Conservation (phyloP, 768 basidiomycete genomes). For the Lactifluus pinguis region DNA sequence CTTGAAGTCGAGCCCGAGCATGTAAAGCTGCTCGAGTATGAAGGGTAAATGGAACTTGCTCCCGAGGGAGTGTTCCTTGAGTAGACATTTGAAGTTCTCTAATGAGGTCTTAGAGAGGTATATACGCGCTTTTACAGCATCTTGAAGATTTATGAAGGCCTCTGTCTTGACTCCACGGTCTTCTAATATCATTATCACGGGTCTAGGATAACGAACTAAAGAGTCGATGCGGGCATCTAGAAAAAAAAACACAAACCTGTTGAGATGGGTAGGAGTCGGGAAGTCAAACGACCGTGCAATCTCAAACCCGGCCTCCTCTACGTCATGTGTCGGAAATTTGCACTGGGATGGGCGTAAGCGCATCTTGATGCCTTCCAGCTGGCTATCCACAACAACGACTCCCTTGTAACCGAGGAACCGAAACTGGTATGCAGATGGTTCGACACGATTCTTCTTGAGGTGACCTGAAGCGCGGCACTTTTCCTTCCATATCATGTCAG, state of each 20-base stretch:
- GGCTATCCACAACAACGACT: neutral
- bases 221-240: neutral
- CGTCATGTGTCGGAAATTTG: slow-evolving; percentile 51
- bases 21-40: slow-evolving; percentile 40
- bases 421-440: neutral
- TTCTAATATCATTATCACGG: slow-evolving; percentile 71
- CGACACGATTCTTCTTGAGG: neutral
- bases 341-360: slow-evolving; percentile 43
- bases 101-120: neutral
- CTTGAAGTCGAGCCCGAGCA: slow-evolving; percentile 41
- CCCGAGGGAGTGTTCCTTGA: slow-evolving; percentile 27
- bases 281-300: slow-evolving; percentile 35
- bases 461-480: slow-evolving; percentile 34
- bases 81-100: neutral
- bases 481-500: slow-evolving; percentile 38
- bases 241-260: slow-evolving; percentile 40
- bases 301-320: slow-evolving; percentile 21
- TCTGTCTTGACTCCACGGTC: slow-evolving; percentile 55
- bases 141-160: slow-evolving; percentile 54
- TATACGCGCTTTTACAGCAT: slow-evolving; percentile 28
- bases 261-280: slow-evolving; percentile 61
- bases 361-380: neutral
- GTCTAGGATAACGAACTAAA: slow-evolving; percentile 30
- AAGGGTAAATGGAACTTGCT: slow-evolving; percentile 39
- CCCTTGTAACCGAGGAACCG: neutral